Evolutionary conservation across 208 protist species (phyloP).

Genomic region (Phytomonas sp.): DNA sequence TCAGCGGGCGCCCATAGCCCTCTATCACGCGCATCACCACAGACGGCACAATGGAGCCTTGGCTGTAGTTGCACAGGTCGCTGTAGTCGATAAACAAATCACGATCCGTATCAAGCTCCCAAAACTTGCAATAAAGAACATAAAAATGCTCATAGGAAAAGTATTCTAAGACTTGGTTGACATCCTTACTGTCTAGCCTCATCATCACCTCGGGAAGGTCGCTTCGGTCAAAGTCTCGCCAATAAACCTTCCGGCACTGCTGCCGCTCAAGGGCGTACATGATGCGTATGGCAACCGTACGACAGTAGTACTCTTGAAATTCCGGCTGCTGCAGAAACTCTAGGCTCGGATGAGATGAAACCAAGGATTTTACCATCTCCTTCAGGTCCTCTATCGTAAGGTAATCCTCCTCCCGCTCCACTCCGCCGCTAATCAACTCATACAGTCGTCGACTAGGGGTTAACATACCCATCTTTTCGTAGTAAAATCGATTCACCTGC

Average conservation of each 20-base stretch:
- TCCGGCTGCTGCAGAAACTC: slow-evolving; percentile 93
- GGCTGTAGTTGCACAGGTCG: slow-evolving; percentile 87
- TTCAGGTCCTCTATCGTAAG: slow-evolving; percentile 69
- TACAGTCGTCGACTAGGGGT: slow-evolving; percentile 64
- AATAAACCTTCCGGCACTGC: slow-evolving; percentile 63
- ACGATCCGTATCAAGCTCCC: slow-evolving; percentile 96
- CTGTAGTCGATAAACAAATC: slow-evolving; percentile 83
- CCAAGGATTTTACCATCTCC: slow-evolving; percentile 53
- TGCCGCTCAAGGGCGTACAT: slow-evolving; percentile 90
- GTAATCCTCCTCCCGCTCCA: slow-evolving; percentile 27
- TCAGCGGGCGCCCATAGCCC: slow-evolving; percentile 52
- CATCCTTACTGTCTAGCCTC: slow-evolving; percentile 76
- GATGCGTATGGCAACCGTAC: slow-evolving; percentile 93
- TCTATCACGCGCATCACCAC: slow-evolving; percentile 80
- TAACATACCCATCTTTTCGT: slow-evolving; percentile 40
- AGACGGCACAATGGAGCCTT: slow-evolving; percentile 48
- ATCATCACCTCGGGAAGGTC: slow-evolving; percentile 77
- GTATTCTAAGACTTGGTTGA: slow-evolving; percentile 86
- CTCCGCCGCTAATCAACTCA: slow-evolving; percentile 49
- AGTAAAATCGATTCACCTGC: slow-evolving; percentile 51
- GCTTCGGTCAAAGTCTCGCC: slow-evolving; percentile 80
- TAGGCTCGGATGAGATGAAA: slow-evolving; percentile 86
- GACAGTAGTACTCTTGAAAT: slow-evolving; percentile 93
- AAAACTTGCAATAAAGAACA: slow-evolving; percentile 98
- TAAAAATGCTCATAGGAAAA: slow-evolving; percentile 99